Base-by-base conservation (phyloP, 1,139 yeast species). In the Eremothecium gossypii region DNA sequence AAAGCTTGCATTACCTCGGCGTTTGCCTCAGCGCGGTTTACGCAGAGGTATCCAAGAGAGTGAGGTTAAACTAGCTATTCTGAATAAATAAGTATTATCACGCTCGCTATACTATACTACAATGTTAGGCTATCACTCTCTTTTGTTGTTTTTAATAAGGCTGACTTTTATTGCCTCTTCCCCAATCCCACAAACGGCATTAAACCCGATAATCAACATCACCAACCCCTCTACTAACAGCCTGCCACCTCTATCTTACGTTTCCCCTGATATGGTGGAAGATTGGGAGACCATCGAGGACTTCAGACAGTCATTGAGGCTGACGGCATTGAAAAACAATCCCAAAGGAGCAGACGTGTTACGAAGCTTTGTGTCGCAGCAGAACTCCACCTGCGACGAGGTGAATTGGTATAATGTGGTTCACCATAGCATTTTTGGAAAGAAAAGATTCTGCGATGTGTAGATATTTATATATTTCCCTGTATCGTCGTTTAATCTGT, bases 351-450 rank as follows among this genome's bases (percentile, higher is more conserved):
- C 26, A 23, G 27, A 36, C 26, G 27, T 31, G 7, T 20, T 11
- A 33, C 14, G 41, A 26, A 32, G 27, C 27, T 33, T 17, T 34
- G 30, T 26, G 26, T 41, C 12, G 17, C 34, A 23, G 14, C 36
- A 35, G 37, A 43, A 36, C 11, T 43, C 41, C 39, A 44, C 46
- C 30, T 73, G 77, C 56, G 70, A 67, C 41, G 66, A 65, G n/a
- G 66, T 72, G 10, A 72, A 75, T 1, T 73, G 77, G 77, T 68
- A 55, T 42, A 71, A 67, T 45, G 67, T 72, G 1, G 68, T 73
- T 50, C 74, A 67, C 47, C 72, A 71, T 42, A 67, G 73, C 41
- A 60, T 72, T 14, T 72, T 72, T 53, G 76, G 76, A 0, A 68
- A 65, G 43, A 71, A 71, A 3, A 66, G 64, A 35, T 68, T 72